These are phyloP conservation scores for Fusarium dimerum DNA, from an alignment of 2,329 filamentous ascomycete species.

Conservation along the genomic window DNA sequence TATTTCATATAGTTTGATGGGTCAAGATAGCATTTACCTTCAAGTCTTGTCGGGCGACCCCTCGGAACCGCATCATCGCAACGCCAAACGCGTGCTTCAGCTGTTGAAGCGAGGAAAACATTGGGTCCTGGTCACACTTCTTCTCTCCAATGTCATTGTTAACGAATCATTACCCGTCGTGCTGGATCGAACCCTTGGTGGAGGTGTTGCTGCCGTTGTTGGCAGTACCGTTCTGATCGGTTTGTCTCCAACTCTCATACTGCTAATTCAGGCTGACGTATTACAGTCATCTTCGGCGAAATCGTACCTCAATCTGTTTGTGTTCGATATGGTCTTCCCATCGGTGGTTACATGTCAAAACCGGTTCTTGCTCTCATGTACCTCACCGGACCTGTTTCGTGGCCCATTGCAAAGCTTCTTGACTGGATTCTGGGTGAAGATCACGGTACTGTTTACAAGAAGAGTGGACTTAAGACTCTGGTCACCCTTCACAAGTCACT, in stretches of 20 bases:
- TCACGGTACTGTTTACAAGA: conserved; percentile 96
- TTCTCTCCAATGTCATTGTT: conserved; percentile 95
- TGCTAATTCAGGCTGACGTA: conserved; percentile 15
- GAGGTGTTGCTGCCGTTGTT: conserved; percentile 90
- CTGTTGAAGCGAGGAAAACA: conserved; percentile 89
- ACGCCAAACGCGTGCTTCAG: conserved; percentile 78
- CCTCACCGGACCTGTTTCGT: conserved; percentile 83
- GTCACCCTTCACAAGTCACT: conserved; percentile 93
- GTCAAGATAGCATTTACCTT: conserved; percentile 91
- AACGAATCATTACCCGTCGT: conserved; percentile 97
- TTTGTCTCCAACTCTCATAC: conserved; percentile 44
- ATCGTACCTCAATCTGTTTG: conserved; percentile 95
- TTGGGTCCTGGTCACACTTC: conserved; percentile 93
- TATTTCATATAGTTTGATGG: conserved; percentile 50
- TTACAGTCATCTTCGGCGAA: conserved; percentile 92
- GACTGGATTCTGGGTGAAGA: conserved; percentile 92
- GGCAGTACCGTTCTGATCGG: conserved; percentile 93
- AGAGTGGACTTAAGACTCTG: conserved; percentile 92
- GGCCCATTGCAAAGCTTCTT: conserved; percentile 93
- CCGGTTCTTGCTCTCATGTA: conserved; percentile 91
- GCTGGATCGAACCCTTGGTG: conserved; percentile 88
- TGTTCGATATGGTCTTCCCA: conserved; percentile 91
- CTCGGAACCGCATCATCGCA: conserved; percentile 80
- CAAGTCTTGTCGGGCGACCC: conserved; percentile 89
- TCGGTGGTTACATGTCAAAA: conserved; percentile 91